Evolutionary conservation across 306 rosid species (phyloP).

Genomic region (Biancaea sappan): DNA sequence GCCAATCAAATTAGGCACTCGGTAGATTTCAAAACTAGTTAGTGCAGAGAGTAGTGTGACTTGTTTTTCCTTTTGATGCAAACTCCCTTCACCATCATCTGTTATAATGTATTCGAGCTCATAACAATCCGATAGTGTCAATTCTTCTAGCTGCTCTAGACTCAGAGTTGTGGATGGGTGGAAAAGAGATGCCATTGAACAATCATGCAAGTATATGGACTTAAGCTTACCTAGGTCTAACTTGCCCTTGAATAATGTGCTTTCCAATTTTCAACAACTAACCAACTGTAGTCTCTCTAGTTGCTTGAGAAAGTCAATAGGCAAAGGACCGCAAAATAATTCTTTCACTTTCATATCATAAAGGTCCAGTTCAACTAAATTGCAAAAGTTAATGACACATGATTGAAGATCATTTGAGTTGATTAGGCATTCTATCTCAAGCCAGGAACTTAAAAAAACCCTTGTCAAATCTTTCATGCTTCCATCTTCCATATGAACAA

Average conservation of each 20-base stretch:
- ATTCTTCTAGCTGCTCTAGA: constrained; percentile 13
- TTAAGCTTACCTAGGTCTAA: background rate
- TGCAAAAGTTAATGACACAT: background rate
- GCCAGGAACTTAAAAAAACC: background rate
- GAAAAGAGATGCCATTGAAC: background rate
- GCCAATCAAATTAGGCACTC: too few species aligned
- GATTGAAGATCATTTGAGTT: background rate
- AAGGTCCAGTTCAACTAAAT: background rate
- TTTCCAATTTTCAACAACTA: background rate
- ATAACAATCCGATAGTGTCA: background rate
- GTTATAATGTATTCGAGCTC: constrained; percentile 4
- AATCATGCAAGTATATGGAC: fast-evolving
- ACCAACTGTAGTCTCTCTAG: background rate
- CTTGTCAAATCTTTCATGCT: background rate
- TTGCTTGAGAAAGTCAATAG: background rate
- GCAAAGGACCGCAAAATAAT: background rate
- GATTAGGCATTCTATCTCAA: constrained; percentile 6
- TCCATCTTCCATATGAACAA: background rate
- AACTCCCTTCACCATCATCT: background rate
- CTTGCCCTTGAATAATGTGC: background rate
- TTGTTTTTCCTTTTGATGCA: background rate
- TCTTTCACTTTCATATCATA: fast-evolving
- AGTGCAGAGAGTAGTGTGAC: too few species aligned
- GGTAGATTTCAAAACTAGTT: too few species aligned
- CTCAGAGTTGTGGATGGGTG: background rate